A percentile compares a stretch with the other conserved stretches of the same genome.
These are phyloP conservation scores for Sanguinoderma infundibulare DNA, from an alignment of 1,284 basidiomycete species.

Conservation along the genomic window DNA sequence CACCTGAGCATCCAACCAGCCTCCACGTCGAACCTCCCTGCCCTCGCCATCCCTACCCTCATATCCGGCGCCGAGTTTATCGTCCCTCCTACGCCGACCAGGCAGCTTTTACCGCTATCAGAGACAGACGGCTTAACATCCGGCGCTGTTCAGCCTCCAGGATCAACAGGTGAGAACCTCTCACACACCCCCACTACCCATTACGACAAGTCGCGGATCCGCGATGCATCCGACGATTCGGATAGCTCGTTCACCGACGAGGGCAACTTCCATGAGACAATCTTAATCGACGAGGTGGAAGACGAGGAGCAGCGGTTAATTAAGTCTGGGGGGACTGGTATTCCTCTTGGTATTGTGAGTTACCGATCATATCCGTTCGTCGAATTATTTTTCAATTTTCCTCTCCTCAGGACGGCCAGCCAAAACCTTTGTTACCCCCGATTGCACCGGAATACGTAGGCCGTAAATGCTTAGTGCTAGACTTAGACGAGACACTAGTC, in stretches of 20 bases:
- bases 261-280: slow-evolving; percentile 52
- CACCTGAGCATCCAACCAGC: slow-evolving; percentile 7
- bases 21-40: slow-evolving; percentile 12
- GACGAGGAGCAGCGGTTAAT: slow-evolving; percentile 85
- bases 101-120: slow-evolving; percentile 39
- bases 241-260: slow-evolving; percentile 47
- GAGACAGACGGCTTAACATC: slow-evolving; percentile 68
- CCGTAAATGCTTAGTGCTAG: slow-evolving; percentile 92
- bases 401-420: slow-evolving; percentile 75
- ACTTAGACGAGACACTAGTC: slow-evolving; percentile 94
- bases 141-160: slow-evolving; percentile 73
- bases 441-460: slow-evolving; percentile 76
- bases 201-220: slow-evolving; percentile 38
- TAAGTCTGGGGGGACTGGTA: slow-evolving; percentile 80
- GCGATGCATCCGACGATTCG: slow-evolving; percentile 45
- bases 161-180: slow-evolving; percentile 59
- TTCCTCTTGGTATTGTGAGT: slow-evolving; percentile 78
- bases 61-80: slow-evolving; percentile 42
- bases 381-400: not conserved
- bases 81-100: slow-evolving; percentile 59
- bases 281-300: slow-evolving; percentile 59
- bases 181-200: slow-evolving; percentile 30
- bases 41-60: slow-evolving; percentile 14
- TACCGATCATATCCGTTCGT: not conserved
- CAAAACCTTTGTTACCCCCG: slow-evolving; percentile 83